These are phyloP conservation scores for Leccinum griseonigrum DNA, from an alignment of 1,284 basidiomycete genomes.

Conservation along the genomic window DNA sequence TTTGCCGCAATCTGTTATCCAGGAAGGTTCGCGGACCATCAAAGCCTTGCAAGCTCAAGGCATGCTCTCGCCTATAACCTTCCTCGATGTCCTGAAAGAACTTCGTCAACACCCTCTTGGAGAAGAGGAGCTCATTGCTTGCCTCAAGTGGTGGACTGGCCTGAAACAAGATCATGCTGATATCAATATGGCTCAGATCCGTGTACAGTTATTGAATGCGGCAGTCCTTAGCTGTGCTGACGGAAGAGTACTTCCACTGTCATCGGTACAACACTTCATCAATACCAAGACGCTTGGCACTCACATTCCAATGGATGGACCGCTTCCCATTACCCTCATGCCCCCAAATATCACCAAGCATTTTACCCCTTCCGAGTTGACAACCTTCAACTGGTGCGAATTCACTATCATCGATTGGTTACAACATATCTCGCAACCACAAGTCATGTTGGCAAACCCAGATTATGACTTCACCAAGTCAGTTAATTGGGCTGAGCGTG, in stretches of 20 bases:
- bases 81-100: slow-evolving; percentile 85
- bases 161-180: slow-evolving; percentile 50
- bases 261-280: slow-evolving; percentile 70
- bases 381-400: slow-evolving; percentile 80
- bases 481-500: slow-evolving; percentile 79
- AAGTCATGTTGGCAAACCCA: slow-evolving; percentile 40
- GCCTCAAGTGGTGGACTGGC: slow-evolving; percentile 87
- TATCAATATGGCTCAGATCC: slow-evolving; percentile 44
- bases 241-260: slow-evolving; percentile 62
- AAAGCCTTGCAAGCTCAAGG: slow-evolving; percentile 62
- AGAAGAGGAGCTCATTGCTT: slow-evolving; percentile 77
- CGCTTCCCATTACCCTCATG: slow-evolving; percentile 77
- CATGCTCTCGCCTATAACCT: slow-evolving; percentile 80
- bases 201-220: slow-evolving; percentile 66
- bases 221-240: slow-evolving; percentile 55
- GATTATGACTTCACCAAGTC: slow-evolving; percentile 72
- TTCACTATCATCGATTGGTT: slow-evolving; percentile 80
- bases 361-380: slow-evolving; percentile 58
- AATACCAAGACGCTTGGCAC: slow-evolving; percentile 62
- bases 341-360: slow-evolving; percentile 69
- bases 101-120: slow-evolving; percentile 71
- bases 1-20: slow-evolving; percentile 65
- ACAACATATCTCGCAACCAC: slow-evolving; percentile 57
- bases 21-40: slow-evolving; percentile 66
- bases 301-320: slow-evolving; percentile 78